Evolutionary conservation across 345 rosid genomes (phyloP).

Genomic region (Salix koriyanagi): DNA sequence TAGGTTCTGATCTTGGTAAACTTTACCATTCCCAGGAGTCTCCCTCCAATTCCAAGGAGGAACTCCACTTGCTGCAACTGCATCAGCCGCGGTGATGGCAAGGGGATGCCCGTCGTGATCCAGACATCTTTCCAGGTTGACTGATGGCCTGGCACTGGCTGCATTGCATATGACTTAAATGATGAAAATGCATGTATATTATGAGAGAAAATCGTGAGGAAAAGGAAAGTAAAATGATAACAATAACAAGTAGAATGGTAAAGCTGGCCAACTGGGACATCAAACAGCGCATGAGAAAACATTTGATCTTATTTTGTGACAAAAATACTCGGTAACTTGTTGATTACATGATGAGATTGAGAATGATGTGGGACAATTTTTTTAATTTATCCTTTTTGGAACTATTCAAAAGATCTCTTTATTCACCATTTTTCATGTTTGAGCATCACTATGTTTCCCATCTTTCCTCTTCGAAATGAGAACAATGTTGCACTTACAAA

Average conservation of each 20-base stretch:
- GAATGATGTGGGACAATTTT: background rate
- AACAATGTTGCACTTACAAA: background rate
- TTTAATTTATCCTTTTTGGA: background rate
- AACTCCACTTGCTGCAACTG: slow-evolving; percentile 76
- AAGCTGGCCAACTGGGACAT: background rate
- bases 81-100: slow-evolving; percentile 81
- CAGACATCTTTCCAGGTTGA: slow-evolving; percentile 91
- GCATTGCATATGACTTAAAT: slow-evolving; percentile 34
- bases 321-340: background rate
- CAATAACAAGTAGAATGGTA: background rate
- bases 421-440: background rate
- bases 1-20: slow-evolving; percentile 9
- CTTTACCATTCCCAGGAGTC: slow-evolving; percentile 77
- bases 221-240: slow-evolving; percentile 7
- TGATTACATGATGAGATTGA: background rate
- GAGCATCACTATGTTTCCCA: background rate
- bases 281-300: background rate
- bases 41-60: slow-evolving; percentile 99
- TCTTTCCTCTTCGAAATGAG: background rate
- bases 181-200: slow-evolving; percentile 12
- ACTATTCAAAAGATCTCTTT: background rate
- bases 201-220: slow-evolving; percentile 6
- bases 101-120: slow-evolving; percentile 97
- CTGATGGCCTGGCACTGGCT: slow-evolving; percentile 76
- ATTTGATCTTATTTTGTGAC: background rate